These are phyloP conservation scores for Cutaneotrichosporon spelunceum DNA, from an alignment of 1,284 basidiomycete genomes.

Conservation along the genomic window DNA sequence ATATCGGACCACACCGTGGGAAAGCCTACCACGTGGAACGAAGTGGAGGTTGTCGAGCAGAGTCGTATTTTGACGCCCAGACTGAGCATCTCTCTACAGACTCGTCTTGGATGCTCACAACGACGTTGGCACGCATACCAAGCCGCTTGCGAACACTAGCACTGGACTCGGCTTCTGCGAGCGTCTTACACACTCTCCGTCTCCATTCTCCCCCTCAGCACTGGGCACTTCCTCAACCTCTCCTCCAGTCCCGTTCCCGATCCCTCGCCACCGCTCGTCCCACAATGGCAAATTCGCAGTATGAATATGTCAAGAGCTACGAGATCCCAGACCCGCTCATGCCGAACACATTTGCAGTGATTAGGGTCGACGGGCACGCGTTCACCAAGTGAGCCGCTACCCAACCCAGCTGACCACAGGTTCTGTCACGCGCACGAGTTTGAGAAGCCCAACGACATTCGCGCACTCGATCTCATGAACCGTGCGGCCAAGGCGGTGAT, in stretches of 20 bases:
- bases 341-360: conserved; percentile 77
- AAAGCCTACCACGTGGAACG: neutral
- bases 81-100: neutral
- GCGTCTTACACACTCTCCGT: neutral
- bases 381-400: conserved; percentile 73
- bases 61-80: neutral
- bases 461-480: conserved; percentile 89
- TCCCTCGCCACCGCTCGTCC: neutral
- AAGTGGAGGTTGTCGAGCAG: neutral
- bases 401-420: conserved; percentile 52
- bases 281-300: conserved; percentile 84
- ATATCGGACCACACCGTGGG: conserved; percentile 4
- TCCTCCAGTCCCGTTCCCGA: neutral
- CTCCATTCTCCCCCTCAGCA: neutral
- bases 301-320: conserved; percentile 83
- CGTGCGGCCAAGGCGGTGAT: conserved; percentile 77
- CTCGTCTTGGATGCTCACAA: neutral
- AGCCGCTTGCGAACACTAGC: neutral
- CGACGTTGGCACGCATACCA: neutral
- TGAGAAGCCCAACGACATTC: conserved; percentile 84
- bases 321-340: conserved; percentile 84
- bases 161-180: no score
- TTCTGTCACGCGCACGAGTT: conserved; percentile 83
- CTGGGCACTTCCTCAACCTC: neutral
- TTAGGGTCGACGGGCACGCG: conserved; percentile 87